phyloP scores from a whole-genome alignment of 2,329 filamentous ascomycete genomes.

The Emmonsia crescens region DNA sequence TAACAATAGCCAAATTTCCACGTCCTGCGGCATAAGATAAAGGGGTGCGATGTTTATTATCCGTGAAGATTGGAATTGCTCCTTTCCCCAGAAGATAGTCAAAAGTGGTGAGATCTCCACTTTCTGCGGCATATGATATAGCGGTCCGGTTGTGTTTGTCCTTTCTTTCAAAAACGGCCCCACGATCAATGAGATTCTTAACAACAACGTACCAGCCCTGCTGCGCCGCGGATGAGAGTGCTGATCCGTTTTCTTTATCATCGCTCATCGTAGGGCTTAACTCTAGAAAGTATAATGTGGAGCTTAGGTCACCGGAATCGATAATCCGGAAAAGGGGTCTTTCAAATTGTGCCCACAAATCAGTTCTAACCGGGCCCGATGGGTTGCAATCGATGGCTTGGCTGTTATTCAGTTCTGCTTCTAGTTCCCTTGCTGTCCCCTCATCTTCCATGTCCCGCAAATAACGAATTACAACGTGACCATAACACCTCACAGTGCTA shows the following conservation, averaged over 20 bases:
- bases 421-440: neutral
- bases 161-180: conserved; percentile 6
- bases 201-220: conserved; percentile 9
- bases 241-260: neutral
- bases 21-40: conserved; percentile 7
- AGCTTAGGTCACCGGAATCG: neutral
- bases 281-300: neutral
- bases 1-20: conserved; percentile 6
- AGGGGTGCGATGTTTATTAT: conserved; percentile 1
- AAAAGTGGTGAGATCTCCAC: conserved; percentile 7
- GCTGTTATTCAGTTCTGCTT: neutral
- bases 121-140: conserved; percentile 5
- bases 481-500: conserved; percentile 3
- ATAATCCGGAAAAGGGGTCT: neutral
- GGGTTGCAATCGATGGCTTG: neutral
- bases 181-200: conserved; percentile 6
- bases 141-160: conserved; percentile 1
- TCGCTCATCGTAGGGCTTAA: neutral
- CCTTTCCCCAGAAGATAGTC: conserved; percentile 4
- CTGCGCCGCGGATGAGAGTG: conserved; percentile 6
- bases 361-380: neutral
- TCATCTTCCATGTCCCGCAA: neutral
- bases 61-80: conserved; percentile 1
- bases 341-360: neutral
- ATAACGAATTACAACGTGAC: neutral